Evolutionary conservation across 495 filamentous ascomycete species (phyloP).

Genomic region (Coniosporium apollinis): DNA sequence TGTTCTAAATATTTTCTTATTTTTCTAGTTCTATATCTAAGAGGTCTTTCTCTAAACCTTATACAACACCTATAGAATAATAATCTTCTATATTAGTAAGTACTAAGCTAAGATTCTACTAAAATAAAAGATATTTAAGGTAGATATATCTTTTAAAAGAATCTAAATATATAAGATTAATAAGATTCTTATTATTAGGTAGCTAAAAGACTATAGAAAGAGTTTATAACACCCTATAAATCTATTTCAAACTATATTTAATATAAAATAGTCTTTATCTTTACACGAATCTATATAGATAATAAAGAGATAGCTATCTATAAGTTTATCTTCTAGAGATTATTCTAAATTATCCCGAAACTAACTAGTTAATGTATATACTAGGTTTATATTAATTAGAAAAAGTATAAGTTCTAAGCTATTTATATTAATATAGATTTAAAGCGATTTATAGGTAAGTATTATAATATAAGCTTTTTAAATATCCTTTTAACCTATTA

Average conservation of each 20-base stretch:
- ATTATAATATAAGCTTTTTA: too few relatives aligned
- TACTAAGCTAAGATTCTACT: background rate
- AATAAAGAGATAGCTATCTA: background rate
- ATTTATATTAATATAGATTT: background rate
- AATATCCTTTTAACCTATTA: background rate
- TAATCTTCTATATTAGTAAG: background rate
- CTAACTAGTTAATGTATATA: background rate
- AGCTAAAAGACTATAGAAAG: background rate
- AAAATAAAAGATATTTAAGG: background rate
- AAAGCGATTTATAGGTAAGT: background rate
- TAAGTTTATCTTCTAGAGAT: background rate
- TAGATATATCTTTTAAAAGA: conserved; percentile 1
- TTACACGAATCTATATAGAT: background rate
- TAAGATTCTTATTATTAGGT: background rate
- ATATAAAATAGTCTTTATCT: background rate
- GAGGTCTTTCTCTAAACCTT: background rate
- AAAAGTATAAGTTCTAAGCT: background rate
- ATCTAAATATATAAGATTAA: background rate
- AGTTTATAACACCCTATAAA: background rate
- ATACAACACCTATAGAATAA: background rate
- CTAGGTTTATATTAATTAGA: background rate
- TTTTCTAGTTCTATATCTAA: background rate
- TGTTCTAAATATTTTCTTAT: background rate
- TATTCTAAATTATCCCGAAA: background rate
- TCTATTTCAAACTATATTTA: background rate